Percentiles rank a stretch among this genome's conserved stretches.
Evolutionary conservation across 2,329 filamentous ascomycete species (phyloP).

Genomic region (Xylaria digitata): DNA sequence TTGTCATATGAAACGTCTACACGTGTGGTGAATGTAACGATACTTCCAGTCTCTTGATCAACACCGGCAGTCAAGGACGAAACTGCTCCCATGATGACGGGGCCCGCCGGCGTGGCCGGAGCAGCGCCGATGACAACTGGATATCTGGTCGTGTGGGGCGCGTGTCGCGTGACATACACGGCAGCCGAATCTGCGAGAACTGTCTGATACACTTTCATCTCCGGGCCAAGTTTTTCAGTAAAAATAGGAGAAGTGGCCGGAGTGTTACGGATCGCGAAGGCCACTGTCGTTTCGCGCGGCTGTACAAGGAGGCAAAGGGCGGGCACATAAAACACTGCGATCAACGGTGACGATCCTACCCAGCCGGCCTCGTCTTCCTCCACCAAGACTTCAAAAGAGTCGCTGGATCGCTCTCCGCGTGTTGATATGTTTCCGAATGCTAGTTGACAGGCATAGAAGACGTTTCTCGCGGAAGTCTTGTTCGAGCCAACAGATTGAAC

Average conservation of each 20-base stretch:
- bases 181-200: constrained; percentile 42
- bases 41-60: constrained; percentile 18
- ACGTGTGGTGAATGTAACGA: constrained; percentile 19
- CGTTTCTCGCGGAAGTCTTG: constrained; percentile 4
- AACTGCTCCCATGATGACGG: neutral
- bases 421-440: constrained; percentile 53
- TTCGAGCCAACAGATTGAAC: neutral
- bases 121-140: constrained; percentile 26
- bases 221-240: constrained; percentile 42
- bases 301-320: constrained; percentile 51
- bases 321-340: constrained; percentile 56
- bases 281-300: constrained; percentile 46
- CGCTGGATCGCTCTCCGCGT: constrained; percentile 40
- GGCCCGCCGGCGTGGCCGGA: neutral
- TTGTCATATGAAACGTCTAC: constrained; percentile 23
- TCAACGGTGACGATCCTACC: constrained; percentile 53
- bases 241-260: neutral
- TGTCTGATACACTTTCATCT: constrained; percentile 51
- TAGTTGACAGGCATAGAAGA: constrained; percentile 56
- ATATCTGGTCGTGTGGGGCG: constrained; percentile 27
- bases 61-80: constrained; percentile 10
- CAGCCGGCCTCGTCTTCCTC: constrained; percentile 53
- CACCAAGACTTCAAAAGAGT: constrained; percentile 50
- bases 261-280: neutral
- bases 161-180: constrained; percentile 35